Evolutionary conservation across 441 rosid species (phyloP).

Genomic region (Sinapis alba): DNA sequence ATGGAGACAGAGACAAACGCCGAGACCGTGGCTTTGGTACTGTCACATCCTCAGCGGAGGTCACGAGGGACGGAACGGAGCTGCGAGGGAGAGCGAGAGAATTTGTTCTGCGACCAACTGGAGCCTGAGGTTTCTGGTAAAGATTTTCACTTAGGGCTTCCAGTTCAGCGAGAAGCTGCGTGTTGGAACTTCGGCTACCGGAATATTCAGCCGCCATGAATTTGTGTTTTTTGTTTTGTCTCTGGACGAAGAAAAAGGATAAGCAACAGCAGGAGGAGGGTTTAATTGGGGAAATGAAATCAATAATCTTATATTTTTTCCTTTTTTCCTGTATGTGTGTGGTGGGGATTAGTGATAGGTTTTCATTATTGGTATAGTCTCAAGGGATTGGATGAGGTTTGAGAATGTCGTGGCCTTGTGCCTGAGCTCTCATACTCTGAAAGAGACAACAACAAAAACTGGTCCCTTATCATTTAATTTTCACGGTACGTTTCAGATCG

Average conservation of each 20-base stretch:
- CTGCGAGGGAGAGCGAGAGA: slow-evolving; percentile 72
- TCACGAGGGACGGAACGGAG: slow-evolving; percentile 50
- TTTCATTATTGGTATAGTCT: slow-evolving; percentile 12
- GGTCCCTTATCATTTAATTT: slow-evolving; percentile 32
- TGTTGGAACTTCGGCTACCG: slow-evolving; percentile 46
- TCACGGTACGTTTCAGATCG: slow-evolving; percentile 14
- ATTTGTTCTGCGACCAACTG: slow-evolving; percentile 58
- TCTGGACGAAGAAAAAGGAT: neutral
- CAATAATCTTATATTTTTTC: neutral
- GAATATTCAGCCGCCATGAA: slow-evolving; percentile 51
- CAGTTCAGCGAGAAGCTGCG: slow-evolving; percentile 82
- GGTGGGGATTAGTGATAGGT: slow-evolving; percentile 26
- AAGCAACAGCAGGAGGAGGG: slow-evolving; percentile 7
- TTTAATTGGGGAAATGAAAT: slow-evolving; percentile 6
- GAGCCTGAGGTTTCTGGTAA: slow-evolving; percentile 68
- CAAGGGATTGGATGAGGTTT: slow-evolving; percentile 32
- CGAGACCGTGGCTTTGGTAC: slow-evolving; percentile 50
- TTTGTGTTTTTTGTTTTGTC: neutral
- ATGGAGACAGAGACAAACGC: slow-evolving; percentile 88
- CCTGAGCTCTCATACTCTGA: slow-evolving; percentile 1
- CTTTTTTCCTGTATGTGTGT: neutral
- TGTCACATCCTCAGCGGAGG: slow-evolving; percentile 40
- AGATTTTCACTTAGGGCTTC: slow-evolving; percentile 80
- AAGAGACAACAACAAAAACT: slow-evolving; percentile 12
- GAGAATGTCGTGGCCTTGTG: slow-evolving; percentile 33